phyloP scores from a whole-genome alignment of 768 basidiomycete genomes.

The Termitomyces sp. region DNA sequence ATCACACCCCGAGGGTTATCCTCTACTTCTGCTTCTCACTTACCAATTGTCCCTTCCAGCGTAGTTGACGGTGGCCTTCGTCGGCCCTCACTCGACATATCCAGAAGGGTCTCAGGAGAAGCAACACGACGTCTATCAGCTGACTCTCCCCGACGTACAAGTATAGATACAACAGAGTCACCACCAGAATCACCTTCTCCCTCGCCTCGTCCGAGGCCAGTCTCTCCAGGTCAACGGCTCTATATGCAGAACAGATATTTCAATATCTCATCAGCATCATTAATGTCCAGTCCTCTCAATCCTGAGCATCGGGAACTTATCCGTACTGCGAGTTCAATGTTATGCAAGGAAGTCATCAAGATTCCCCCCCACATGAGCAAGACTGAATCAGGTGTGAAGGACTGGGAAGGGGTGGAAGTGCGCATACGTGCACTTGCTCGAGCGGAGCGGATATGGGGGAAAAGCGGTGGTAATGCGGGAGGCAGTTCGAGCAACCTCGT shows the following conservation, averaged over 20 bases:
- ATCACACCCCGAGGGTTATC: constrained; percentile 41
- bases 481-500: constrained; percentile 40
- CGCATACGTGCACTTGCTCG: constrained; percentile 57
- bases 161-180: constrained; percentile 31
- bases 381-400: constrained; percentile 44
- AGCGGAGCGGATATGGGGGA: constrained; percentile 76
- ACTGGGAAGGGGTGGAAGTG: constrained; percentile 77
- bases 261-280: constrained; percentile 59
- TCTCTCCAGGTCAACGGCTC: constrained; percentile 44
- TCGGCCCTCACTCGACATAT: constrained; percentile 32
- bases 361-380: constrained; percentile 56
- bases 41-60: constrained; percentile 40
- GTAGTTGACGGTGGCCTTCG: constrained; percentile 31
- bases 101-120: constrained; percentile 29
- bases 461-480: constrained; percentile 40
- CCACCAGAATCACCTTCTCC: constrained; percentile 25
- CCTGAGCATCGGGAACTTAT: constrained; percentile 67
- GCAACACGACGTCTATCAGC: constrained; percentile 15
- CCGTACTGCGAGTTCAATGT: constrained; percentile 56
- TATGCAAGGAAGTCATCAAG: constrained; percentile 64
- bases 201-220: constrained; percentile 40
- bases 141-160: constrained; percentile 30
- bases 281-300: constrained; percentile 43
- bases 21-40: constrained; percentile 49
- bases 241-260: constrained; percentile 53